Evolutionary conservation across 768 basidiomycete species (phyloP).

Genomic region (Calocybe gangraenosa): DNA sequence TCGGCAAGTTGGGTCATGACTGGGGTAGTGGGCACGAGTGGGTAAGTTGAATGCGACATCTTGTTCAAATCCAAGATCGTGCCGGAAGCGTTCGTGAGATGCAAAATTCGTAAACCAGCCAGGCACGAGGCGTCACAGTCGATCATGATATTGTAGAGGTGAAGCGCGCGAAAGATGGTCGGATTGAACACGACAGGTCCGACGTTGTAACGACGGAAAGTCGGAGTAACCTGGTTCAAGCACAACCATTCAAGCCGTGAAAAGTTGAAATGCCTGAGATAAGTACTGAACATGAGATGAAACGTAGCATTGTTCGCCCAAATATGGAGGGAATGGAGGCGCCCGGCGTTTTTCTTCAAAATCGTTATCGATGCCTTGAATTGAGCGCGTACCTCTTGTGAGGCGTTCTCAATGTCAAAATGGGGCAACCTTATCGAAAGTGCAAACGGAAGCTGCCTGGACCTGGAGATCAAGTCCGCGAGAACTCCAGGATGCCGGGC

Average conservation of each 20-base stretch:
- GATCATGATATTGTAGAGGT: constrained; percentile 3
- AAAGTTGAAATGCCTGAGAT: background rate
- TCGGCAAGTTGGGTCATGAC: constrained; percentile 2
- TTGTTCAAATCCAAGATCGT: constrained; percentile 9
- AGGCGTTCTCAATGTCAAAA: background rate
- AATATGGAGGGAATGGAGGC: constrained; percentile 1
- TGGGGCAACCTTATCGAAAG: constrained; percentile 3
- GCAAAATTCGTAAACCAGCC: background rate
- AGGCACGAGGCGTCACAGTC: constrained; percentile 9
- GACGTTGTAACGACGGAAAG: background rate
- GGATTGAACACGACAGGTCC: constrained; percentile 9
- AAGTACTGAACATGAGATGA: constrained; percentile 1
- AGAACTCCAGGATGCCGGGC: constrained; percentile 5
- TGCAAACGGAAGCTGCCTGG: background rate
- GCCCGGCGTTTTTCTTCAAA: background rate
- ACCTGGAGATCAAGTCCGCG: constrained; percentile 7
- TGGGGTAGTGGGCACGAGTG: constrained; percentile 5
- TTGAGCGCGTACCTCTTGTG: background rate
- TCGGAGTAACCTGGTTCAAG: constrained; percentile 3
- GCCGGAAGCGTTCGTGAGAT: constrained; percentile 6
- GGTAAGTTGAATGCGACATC: constrained; percentile 10
- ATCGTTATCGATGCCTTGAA: constrained; percentile 7
- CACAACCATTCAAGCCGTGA: background rate
- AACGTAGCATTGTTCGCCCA: constrained; percentile 4
- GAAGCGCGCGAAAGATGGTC: background rate